Conservation (phyloP, 2,329 filamentous ascomycete species). For the Meredithiella fracta region DNA sequence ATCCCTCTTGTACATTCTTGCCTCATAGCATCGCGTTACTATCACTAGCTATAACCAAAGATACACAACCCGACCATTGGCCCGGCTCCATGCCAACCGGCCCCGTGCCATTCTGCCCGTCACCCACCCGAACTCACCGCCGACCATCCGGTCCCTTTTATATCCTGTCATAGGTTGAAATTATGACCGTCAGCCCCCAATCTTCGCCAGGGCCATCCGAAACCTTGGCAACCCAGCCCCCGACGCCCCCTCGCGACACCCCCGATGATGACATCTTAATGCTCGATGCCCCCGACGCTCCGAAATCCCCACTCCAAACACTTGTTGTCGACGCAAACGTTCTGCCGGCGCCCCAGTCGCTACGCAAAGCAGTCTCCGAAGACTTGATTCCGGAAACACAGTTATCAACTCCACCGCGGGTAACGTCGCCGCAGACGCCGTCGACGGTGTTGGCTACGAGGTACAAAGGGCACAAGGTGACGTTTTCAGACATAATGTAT, state of each 20-base stretch:
- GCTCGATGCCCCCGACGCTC: not conserved
- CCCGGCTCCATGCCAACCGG: not conserved
- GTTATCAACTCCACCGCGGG: conserved; percentile 37
- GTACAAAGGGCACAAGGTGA: conserved; percentile 36
- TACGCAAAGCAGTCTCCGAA: not conserved
- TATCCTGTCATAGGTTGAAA: not conserved
- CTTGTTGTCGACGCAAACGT: not conserved
- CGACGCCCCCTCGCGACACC: conserved; percentile 46
- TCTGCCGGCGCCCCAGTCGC: not conserved
- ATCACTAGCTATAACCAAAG: too few relatives aligned
- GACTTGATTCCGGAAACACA: not conserved
- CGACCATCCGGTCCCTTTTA: not conserved
- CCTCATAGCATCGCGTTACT: not conserved
- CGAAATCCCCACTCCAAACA: conserved; percentile 15
- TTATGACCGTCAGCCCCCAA: too few relatives aligned
- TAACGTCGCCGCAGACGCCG: conserved; percentile 28
- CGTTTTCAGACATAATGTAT: conserved; percentile 39
- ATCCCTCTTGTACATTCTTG: not conserved
- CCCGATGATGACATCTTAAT: conserved; percentile 17
- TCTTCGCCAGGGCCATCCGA: conserved; percentile 20
- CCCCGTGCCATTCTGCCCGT: not conserved
- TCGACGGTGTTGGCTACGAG: conserved; percentile 28
- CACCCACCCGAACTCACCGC: not conserved
- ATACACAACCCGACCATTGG: not conserved
- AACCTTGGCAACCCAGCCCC: conserved; percentile 40